Evolutionary conservation across 495 filamentous ascomycete species (phyloP), one percentile per base, ranked within the genome.

Genomic region (Penicillium goetzii): DNA sequence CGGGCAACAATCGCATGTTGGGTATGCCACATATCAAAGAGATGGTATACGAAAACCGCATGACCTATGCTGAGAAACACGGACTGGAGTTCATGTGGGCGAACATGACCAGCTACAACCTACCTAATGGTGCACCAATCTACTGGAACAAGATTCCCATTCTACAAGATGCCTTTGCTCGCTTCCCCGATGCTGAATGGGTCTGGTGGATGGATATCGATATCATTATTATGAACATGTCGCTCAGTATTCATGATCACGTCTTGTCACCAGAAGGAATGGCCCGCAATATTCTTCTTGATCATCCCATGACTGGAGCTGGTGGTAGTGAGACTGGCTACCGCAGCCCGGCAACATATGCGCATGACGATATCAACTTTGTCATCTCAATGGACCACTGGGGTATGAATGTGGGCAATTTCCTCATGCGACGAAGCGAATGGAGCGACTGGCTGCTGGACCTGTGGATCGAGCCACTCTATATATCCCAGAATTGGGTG

Each of bases 11-110:
- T 41, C 60, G 60, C 21, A 63, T 67, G 50, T 25, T 68, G 3
- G 55, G 58, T 4, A 53, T 65, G 34, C 62, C 62, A 41, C 38
- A 65, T 33, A 65, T 68, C 45, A 65, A 68, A 52, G 61, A 68
- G 9, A 65, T 58, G 62, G 57, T 68, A 19, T 65, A 62, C 19
- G 66, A 62, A 23, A 65, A 65, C 9, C 36, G 66, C 21, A 65
- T 45, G 41, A 63, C 60, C 11, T 67, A 67, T 45, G 60, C 52
- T 9, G 41, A 63, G 50, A 59, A 41, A 28, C 64, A 67, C 33
- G 52, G 49, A 1, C 23, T 59, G 12, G 47, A 59, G 6, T 59
- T 55, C 12, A 64, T 55, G 61, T 64, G 38, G 61, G 61, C 61
- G 19, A 59, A 59, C 56, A 59, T 64, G 56, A 59, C 61, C n/a